Evolutionary conservation across 345 rosid species (phyloP), one percentile per base, ranked within the genome.

Genomic region (Dipteronia dyeriana): DNA sequence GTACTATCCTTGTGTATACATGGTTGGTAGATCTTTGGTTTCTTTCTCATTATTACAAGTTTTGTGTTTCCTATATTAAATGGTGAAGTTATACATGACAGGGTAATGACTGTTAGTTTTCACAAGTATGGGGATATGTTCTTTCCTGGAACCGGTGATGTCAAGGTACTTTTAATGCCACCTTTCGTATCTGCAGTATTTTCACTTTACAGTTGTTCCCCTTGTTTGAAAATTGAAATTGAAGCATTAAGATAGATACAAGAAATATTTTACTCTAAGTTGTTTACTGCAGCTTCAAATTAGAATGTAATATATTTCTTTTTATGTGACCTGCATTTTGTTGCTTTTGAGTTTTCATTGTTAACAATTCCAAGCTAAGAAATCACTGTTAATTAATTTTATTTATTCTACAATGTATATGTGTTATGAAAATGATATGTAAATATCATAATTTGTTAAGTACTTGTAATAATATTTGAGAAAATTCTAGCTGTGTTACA

Each of bases 51-150:
- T 22, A 49, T 12, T 22, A 19, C 2, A 59, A 59, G 13, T 59
- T 59, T 20, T n/a, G 25, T 59, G 25, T 59, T 59, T 59, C 26
- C 26, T 19, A 59, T 59, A 75, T 70, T 39, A 73, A 19, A 25
- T 49, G 56, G 23, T 76, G 70, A 61, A 65, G 53, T 79, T 75
- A 29, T 64, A 76, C 73, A 70, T 75, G 86, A 64, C 88, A 96
- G 99, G 94, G 98, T 96, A 83, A 96, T 96, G 99, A 96, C 99
- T 63, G 97, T 96, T 78, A 94, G 99, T 85, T 96, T 96, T 85
- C 99, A 96, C 88, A 96, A 94, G 87, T 91, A 74, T 72, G 98
- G 99, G 66, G 97, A 96, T 89, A 77, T 84, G 87, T 96, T 94
- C 89, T 96, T 96, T 84, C 99, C 99, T 78, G 99, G 97, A 75